Base-by-base conservation (phyloP, 768 basidiomycete genomes). In the Boletus huronensis region DNA sequence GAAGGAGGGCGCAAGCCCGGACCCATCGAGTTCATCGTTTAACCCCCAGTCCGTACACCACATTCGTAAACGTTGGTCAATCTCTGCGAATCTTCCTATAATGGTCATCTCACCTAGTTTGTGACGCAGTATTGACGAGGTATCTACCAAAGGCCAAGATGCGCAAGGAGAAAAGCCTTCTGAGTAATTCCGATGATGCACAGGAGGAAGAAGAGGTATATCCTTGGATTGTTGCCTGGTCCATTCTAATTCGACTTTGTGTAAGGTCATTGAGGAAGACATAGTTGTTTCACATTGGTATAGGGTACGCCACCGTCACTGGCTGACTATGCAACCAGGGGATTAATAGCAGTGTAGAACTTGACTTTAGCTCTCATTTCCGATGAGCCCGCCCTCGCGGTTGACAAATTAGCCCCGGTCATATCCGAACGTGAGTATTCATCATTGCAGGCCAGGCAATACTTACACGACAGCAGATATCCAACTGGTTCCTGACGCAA, bases 211-310 rank as follows among this genome's bases (percentile, higher is more conserved):
- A 63, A 54, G 83, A 87, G 74, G 86, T 82, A 62, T 50, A 57
- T 62, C 26, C 17, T 44, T 40, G 50, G 1, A 28, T 40, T 44
- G 2, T 43, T 55, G 17, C 39, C 58, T 56, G 59, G 19, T 19
- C 19, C 32, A 38, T 42, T 58, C 54, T 62, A 52, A 57, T 52
- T 42, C 51, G 14, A 50, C 42, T 35, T 34, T 47, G n/a, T 6
- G 16, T 3, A 61, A 71, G 63, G 58, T 67, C 59, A 57, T 57
- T 31, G 65, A 83, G 72, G 72, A 70, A 8, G 85, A 85, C 48
- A 70, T 84, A 8, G 84, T 93, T 54, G 79, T 84, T 35, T 85
- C 91, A 7, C 89, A 94, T 71, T 99, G 94, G 90, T 82, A 91
- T 62, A 76, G 74, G 62, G 90, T 88, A 62, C 49, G 74, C 72